phyloP scores from a whole-genome alignment of 352 stramenopile genomes.

The Phytopythium litorale region DNA sequence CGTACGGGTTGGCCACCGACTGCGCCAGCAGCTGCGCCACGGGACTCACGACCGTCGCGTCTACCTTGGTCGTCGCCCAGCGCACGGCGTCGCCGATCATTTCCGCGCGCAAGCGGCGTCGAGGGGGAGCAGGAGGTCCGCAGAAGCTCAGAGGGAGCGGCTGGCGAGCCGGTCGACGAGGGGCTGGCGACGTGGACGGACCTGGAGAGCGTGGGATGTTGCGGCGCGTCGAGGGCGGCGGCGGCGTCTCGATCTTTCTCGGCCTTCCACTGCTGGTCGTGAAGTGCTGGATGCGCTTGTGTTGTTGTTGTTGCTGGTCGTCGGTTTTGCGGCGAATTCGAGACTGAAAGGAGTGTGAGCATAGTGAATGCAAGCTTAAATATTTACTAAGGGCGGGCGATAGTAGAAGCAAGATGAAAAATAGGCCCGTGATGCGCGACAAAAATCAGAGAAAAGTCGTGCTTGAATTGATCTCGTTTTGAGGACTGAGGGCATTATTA shows the following conservation, averaged over 20 bases:
- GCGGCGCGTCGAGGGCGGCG: no score
- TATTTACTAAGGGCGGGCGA: no score
- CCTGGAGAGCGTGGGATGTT: not conserved
- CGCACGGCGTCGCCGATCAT: constrained; percentile 48
- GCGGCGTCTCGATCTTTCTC: no score
- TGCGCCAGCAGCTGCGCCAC: constrained; percentile 43
- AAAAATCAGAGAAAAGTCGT: not conserved
- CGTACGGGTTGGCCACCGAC: constrained; percentile 75
- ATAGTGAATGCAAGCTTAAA: no score
- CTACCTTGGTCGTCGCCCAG: constrained; percentile 52
- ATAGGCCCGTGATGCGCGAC: not conserved
- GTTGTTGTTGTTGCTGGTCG: not conserved
- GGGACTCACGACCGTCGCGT: constrained; percentile 55
- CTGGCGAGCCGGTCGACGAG: no score
- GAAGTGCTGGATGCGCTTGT: not conserved
- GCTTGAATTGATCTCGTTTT: not conserved
- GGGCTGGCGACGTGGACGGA: no score
- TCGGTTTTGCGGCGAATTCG: not conserved
- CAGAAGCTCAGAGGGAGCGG: no score
- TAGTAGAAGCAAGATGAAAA: constrained; percentile 1
- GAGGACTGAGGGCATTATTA: not conserved
- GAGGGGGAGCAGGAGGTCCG: no score
- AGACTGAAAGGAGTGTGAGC: not conserved
- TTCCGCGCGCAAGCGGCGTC: no score
- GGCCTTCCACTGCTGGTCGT: no score